These are phyloP conservation scores for Acacia confusa DNA, from an alignment of 306 rosid genomes.

Conservation along the genomic window DNA sequence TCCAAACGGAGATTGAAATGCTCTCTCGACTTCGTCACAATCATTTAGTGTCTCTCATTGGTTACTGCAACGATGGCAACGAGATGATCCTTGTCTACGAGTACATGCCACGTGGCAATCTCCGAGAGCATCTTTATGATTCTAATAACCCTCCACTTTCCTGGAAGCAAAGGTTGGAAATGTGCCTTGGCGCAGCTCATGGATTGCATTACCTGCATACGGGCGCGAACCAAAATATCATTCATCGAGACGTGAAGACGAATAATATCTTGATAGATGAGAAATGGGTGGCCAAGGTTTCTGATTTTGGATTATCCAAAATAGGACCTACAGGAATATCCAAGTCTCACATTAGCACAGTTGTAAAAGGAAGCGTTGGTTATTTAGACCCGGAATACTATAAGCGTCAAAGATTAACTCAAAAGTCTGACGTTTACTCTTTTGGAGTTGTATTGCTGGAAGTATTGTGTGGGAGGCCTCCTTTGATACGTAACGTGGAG, in stretches of 20 bases:
- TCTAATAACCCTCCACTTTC: background rate
- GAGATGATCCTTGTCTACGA: background rate
- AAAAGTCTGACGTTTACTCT: background rate
- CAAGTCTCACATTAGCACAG: background rate
- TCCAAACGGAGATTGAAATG: too few species aligned
- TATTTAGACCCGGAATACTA: background rate
- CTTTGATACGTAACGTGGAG: background rate
- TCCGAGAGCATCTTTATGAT: slow-evolving; percentile 30
- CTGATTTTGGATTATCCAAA: background rate
- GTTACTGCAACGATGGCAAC: too few species aligned
- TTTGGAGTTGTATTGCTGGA: background rate
- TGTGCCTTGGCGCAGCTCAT: background rate
- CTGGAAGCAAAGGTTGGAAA: background rate
- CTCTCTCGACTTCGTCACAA: too few species aligned
- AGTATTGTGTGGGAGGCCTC: background rate
- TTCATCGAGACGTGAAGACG: slow-evolving; percentile 42
- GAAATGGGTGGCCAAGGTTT: background rate
- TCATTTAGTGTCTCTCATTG: too few species aligned
- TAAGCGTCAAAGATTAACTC: background rate
- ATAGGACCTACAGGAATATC: slow-evolving; percentile 7
- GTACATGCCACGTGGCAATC: background rate
- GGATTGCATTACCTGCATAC: background rate
- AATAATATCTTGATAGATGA: slow-evolving; percentile 26
- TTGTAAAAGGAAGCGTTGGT: background rate
- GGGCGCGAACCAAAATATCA: background rate